Percentiles rank a stretch among this genome's conserved stretches.
Conservation (phyloP, 495 filamentous ascomycete species). For the Neurospora tetraspora region DNA sequence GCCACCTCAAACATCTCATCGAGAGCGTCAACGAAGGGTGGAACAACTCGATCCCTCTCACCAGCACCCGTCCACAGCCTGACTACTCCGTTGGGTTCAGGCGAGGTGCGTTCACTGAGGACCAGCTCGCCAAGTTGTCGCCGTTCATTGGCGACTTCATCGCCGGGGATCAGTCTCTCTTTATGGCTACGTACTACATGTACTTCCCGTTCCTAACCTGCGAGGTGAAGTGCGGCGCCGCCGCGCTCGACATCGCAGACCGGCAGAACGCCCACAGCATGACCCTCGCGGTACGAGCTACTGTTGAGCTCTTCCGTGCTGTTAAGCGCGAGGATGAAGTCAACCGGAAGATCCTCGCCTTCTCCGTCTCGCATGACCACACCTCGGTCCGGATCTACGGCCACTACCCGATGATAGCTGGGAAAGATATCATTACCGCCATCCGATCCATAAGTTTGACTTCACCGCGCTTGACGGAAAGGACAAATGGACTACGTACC, state of each 20-base stretch:
- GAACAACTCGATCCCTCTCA: constrained; percentile 7
- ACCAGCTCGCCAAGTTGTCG: constrained; percentile 31
- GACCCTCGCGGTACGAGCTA: constrained; percentile 25
- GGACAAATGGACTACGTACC: constrained; percentile 12
- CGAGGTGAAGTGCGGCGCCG: constrained; percentile 24
- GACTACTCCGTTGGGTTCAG: constrained; percentile 28
- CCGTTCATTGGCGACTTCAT: constrained; percentile 24
- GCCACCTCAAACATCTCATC: too few relatives aligned
- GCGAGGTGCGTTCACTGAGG: constrained; percentile 30
- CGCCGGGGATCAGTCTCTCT: constrained; percentile 4
- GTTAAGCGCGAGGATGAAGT: too few relatives aligned
- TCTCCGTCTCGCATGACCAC: too few relatives aligned
- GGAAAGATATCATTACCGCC: constrained; percentile 6
- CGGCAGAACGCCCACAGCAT: constrained; percentile 22
- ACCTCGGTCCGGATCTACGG: too few relatives aligned
- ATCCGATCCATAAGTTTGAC: constrained; percentile 1
- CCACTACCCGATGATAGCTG: constrained; percentile 19
- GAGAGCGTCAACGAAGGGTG: too few relatives aligned
- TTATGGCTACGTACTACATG: constrained; percentile 23
- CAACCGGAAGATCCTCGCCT: too few relatives aligned
- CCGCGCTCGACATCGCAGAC: constrained; percentile 14
- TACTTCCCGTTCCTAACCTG: constrained; percentile 16
- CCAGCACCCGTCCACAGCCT: constrained; percentile 28
- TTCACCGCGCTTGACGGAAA: not conserved
- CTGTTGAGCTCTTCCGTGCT: constrained; percentile 30